Evolutionary conservation across 345 rosid species (phyloP).

Genomic region (Syzygium oleosum): DNA sequence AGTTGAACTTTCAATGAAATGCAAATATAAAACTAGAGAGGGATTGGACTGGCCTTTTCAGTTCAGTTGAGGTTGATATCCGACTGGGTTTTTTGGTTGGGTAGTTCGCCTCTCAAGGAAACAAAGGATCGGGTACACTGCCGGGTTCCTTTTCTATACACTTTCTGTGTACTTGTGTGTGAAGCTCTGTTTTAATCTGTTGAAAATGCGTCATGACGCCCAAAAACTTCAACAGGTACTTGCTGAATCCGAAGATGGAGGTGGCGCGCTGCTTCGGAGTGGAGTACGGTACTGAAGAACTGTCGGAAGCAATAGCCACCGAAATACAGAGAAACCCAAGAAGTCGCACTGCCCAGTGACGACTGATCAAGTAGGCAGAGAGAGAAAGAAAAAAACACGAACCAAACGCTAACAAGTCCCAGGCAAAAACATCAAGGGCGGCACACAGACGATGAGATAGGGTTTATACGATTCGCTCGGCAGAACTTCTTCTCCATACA

Average conservation of each 20-base stretch:
- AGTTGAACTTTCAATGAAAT: background rate
- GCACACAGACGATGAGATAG: background rate
- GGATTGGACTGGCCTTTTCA: background rate
- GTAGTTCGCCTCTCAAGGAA: background rate
- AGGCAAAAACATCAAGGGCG: background rate
- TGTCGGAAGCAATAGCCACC: constrained; percentile 44
- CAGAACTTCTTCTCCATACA: background rate
- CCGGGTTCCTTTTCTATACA: background rate
- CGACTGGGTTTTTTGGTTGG: background rate
- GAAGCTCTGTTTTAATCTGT: background rate
- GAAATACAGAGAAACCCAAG: constrained; percentile 30
- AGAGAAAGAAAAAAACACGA: background rate
- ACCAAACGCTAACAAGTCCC: background rate
- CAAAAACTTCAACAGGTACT: constrained; percentile 37
- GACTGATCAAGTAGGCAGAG: background rate
- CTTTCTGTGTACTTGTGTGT: background rate
- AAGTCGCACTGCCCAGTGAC: background rate
- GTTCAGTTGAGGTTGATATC: background rate
- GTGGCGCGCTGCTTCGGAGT: constrained; percentile 65
- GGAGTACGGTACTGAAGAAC: constrained; percentile 60
- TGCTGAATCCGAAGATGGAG: constrained; percentile 80
- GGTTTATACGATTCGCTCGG: background rate
- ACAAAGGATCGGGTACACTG: background rate
- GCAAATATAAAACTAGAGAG: background rate
- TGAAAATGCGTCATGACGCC: background rate